Base-by-base conservation (phyloP, 805 yeast species). In the Candida pini region DNA sequence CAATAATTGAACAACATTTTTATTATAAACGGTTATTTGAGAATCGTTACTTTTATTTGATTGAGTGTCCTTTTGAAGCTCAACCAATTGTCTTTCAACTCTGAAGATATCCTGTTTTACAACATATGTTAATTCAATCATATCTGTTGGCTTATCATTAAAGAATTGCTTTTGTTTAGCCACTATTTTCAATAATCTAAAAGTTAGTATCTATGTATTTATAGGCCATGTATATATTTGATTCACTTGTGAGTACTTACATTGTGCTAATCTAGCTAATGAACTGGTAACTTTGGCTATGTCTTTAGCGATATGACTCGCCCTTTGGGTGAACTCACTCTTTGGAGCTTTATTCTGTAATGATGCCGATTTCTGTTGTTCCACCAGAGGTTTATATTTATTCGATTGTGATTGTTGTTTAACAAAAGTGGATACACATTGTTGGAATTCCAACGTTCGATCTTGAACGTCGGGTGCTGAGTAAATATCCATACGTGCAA, bases 121-220 rank as follows among this genome's bases (percentile, higher is more conserved):
- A 27, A 88, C 81, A 47, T 80, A 84, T 0, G 98, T 89, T 44
- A 92, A 66, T 57, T 92, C 96, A 15, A 89, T 85, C 43, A 92
- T 86, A 54, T 92, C 97, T 12, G 86, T 80, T 1, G 97, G 97
- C 46, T 83, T 80, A 60, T 92, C 98, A 53, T 89, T 96, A 46
- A 92, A 86, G 54, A 90, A 62, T 14, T 96, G 95, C 55, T 88
- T 89, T 48, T 88, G 69, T 57, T 83, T 87, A 4, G 98, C 97
- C 44, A 92, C 53, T 24, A 59, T 26, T 7, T 17, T 12, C 10
- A 22, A 12, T 12, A 10, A 8, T 20, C 23, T 10, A 20, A 20
- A 10, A 8, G 10, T 8, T 20, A 12, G 25, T 22, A 22, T 12
- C n/a, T 27, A 23, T 18, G 18, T 15, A 20, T 2, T 14, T 14